Evolutionary conservation across 352 stramenopile species (phyloP).

Genomic region (Peronospora farinosa): DNA sequence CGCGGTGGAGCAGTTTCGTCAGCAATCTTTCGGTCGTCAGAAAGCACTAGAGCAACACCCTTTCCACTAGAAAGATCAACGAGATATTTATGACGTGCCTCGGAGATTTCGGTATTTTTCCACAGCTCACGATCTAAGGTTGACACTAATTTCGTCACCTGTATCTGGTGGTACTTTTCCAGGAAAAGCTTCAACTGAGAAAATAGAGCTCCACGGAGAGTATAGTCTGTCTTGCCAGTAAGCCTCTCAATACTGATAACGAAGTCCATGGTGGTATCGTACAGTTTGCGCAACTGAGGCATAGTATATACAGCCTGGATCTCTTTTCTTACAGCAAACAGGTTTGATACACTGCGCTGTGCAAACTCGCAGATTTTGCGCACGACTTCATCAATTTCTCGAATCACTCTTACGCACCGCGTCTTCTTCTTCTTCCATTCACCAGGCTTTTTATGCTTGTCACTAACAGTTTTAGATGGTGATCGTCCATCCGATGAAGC

Average conservation of each 20-base stretch:
- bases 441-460: slow-evolving; percentile 46
- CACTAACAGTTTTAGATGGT: slow-evolving; percentile 33
- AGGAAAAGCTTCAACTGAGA: slow-evolving; percentile 93
- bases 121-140: slow-evolving; percentile 93
- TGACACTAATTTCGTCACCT: slow-evolving; percentile 90
- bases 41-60: slow-evolving; percentile 70
- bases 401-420: slow-evolving; percentile 61
- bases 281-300: slow-evolving; percentile 91
- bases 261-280: slow-evolving; percentile 91
- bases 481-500: slow-evolving; percentile 29
- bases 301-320: slow-evolving; percentile 85
- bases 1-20: slow-evolving; percentile 59
- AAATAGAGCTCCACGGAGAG: slow-evolving; percentile 88
- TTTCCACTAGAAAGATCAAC: slow-evolving; percentile 89
- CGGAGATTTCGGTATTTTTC: slow-evolving; percentile 90
- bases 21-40: slow-evolving; percentile 56
- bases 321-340: slow-evolving; percentile 85
- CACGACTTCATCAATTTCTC: slow-evolving; percentile 80
- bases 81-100: slow-evolving; percentile 84
- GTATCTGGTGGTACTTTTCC: slow-evolving; percentile 90
- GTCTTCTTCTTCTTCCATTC: slow-evolving; percentile 81
- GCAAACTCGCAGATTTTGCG: slow-evolving; percentile 84
- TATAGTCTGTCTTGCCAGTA: slow-evolving; percentile 88
- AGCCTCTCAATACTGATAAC: slow-evolving; percentile 89
- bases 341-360: slow-evolving; percentile 78